Conservation (phyloP, 2,329 filamentous ascomycete species). For the Leptographium flavum region DNA sequence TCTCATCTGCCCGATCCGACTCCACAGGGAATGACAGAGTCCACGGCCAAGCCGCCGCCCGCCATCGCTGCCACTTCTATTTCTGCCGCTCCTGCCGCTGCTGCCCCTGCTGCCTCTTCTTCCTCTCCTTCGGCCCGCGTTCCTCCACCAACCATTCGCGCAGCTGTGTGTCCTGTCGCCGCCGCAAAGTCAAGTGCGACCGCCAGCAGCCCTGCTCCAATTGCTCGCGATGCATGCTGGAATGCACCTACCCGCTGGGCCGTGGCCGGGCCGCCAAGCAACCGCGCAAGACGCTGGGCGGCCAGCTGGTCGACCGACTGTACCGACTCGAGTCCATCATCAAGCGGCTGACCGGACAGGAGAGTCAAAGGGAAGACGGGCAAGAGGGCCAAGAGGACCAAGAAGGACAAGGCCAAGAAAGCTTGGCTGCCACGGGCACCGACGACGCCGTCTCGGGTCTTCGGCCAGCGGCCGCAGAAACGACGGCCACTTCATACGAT, state of each 20-base stretch:
- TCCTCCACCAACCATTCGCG: neutral
- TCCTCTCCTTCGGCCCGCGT: neutral
- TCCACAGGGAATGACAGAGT: neutral
- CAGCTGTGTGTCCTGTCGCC: conserved; percentile 1
- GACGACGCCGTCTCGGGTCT: neutral
- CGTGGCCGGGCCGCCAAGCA: neutral
- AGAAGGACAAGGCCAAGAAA: neutral
- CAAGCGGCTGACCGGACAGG: neutral
- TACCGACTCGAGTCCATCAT: neutral
- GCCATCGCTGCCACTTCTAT: neutral
- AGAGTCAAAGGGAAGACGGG: neutral
- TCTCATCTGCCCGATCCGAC: neutral
- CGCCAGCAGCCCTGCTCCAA: conserved; percentile 1
- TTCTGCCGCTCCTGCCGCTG: neutral
- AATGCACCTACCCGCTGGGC: neutral
- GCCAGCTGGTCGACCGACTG: neutral
- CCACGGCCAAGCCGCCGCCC: neutral
- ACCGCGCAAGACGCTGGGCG: neutral
- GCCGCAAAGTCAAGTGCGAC: conserved; percentile 3
- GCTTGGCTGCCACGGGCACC: neutral
- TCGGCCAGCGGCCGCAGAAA: neutral
- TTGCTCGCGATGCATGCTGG: neutral
- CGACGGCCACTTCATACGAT: neutral
- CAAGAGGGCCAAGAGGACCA: neutral
- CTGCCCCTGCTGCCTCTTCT: neutral